Conservation (phyloP, 768 basidiomycete species). For the Ramaria sp. region DNA sequence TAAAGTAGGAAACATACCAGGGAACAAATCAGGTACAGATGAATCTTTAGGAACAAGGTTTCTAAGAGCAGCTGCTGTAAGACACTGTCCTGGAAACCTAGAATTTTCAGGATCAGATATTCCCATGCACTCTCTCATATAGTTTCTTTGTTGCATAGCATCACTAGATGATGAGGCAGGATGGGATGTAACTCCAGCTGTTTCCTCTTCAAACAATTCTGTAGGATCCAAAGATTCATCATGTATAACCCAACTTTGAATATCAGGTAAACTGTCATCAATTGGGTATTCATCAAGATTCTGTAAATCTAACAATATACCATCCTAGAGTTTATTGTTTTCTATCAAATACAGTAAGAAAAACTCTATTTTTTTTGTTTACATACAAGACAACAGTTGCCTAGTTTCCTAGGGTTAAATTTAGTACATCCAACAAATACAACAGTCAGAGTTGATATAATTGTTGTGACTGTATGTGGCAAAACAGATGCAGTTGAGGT, state of each 20-base stretch:
- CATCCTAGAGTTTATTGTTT: constrained; percentile 25
- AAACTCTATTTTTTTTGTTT: constrained; percentile 20
- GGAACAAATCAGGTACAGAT: constrained; percentile 29
- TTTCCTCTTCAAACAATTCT: too few relatives aligned
- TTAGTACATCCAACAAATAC: constrained; percentile 22
- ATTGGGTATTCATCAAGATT: constrained; percentile 14
- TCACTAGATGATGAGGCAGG: too few relatives aligned
- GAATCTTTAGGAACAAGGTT: constrained; percentile 25
- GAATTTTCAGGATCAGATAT: constrained; percentile 21
- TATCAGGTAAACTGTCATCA: constrained; percentile 17
- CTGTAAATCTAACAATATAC: constrained; percentile 19
- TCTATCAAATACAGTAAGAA: constrained; percentile 27
- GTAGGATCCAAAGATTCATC: too few relatives aligned
- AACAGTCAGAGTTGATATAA: constrained; percentile 18
- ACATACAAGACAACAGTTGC: constrained; percentile 19
- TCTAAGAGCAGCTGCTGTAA: constrained; percentile 26
- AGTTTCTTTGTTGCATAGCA: too few relatives aligned
- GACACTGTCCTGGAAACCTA: constrained; percentile 5
- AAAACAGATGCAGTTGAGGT: constrained; percentile 19
- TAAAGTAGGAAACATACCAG: constrained; percentile 30
- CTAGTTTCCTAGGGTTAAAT: constrained; percentile 11
- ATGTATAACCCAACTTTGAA: too few relatives aligned
- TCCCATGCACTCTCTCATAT: too few relatives aligned
- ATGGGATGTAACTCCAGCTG: too few relatives aligned
- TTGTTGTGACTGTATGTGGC: constrained; percentile 17